Evolutionary conservation across 2,329 filamentous ascomycete genomes (phyloP).

Genomic region (Stylonectria norvegica): DNA sequence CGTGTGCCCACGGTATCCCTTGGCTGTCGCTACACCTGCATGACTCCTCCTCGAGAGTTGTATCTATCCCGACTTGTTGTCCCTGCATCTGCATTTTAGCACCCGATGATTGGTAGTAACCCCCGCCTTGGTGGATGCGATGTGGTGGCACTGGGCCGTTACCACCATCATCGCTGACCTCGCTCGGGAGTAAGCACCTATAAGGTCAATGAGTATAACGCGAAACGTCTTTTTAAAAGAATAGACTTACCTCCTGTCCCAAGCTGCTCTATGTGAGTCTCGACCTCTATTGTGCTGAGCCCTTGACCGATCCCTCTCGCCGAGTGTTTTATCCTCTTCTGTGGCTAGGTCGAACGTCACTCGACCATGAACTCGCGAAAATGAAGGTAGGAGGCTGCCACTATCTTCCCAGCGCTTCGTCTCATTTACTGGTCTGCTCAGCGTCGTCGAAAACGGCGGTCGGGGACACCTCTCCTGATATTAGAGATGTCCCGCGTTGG

Average conservation of each 20-base stretch:
- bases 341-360: background rate
- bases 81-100: too few species aligned
- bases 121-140: conserved; percentile 16
- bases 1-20: too few species aligned
- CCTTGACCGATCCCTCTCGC: background rate
- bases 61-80: too few species aligned
- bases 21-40: too few species aligned
- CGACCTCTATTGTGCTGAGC: conserved; percentile 9
- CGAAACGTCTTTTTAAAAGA: too few species aligned
- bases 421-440: background rate
- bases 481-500: conserved; percentile 4
- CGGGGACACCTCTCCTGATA: background rate
- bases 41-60: too few species aligned
- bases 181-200: conserved; percentile 5
- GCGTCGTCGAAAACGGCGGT: background rate
- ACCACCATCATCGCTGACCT: conserved; percentile 2
- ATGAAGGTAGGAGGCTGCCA: background rate
- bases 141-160: conserved; percentile 9
- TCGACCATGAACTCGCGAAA: background rate
- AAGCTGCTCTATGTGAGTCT: conserved; percentile 6
- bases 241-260: conserved; percentile 10
- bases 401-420: background rate
- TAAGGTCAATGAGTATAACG: background rate
- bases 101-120: conserved; percentile 11
- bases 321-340: background rate